These are phyloP conservation scores for Rhododendron griersonianum DNA, from an alignment of 148 eudicot species.

Conservation along the genomic window DNA sequence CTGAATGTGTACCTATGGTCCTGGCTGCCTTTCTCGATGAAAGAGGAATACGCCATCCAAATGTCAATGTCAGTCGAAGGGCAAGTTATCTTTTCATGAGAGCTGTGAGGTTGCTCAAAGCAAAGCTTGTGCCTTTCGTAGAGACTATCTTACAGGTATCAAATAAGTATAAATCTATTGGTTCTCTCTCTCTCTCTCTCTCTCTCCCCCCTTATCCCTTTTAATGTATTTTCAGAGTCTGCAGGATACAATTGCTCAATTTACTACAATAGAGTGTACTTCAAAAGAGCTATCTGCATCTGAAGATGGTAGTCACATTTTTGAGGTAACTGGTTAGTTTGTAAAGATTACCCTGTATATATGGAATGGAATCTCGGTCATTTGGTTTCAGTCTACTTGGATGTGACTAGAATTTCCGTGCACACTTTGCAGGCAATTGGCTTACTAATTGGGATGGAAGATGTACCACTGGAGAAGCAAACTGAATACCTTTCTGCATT, in stretches of 20 bases:
- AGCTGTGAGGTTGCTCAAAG: constrained; percentile 76
- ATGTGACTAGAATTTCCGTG: constrained; percentile 6
- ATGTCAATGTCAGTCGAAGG: constrained; percentile 76
- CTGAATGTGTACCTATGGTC: constrained; percentile 64
- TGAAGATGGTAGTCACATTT: constrained; percentile 95
- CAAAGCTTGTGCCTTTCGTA: constrained; percentile 81
- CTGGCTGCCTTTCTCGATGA: constrained; percentile 83
- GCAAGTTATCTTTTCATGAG: constrained; percentile 97
- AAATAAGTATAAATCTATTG: background rate
- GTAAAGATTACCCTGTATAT: background rate
- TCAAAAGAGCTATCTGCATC: constrained; percentile 53
- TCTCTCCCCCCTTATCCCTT: background rate
- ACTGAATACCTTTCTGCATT: constrained; percentile 71
- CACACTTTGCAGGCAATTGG: constrained; percentile 72
- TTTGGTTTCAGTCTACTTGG: background rate
- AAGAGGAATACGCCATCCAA: constrained; percentile 92
- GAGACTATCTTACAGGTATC: constrained; percentile 91
- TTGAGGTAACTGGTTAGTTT: constrained; percentile 56
- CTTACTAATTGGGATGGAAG: constrained; percentile 93
- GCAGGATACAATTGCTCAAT: constrained; percentile 77
- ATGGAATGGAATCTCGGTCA: background rate
- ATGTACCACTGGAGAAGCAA: constrained; percentile 78
- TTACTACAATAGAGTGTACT: constrained; percentile 56
- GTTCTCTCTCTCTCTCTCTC: background rate
- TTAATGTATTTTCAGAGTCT: constrained; percentile 53